These are phyloP conservation scores for Russula griseocarnosa DNA, from an alignment of 768 basidiomycete species.

Conservation along the genomic window DNA sequence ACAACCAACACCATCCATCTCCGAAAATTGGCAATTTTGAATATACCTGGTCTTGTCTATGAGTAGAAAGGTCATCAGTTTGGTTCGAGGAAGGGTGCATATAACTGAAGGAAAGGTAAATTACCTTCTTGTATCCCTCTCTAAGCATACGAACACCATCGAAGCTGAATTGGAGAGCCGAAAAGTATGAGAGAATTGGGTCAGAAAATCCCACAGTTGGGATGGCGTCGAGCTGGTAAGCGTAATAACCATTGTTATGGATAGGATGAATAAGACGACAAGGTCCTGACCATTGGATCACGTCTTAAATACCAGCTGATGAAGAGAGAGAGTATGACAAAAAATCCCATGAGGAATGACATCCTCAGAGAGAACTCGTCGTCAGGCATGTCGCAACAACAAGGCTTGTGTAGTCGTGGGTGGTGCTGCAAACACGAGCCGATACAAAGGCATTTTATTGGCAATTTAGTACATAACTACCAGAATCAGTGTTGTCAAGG, in stretches of 20 bases:
- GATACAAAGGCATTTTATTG: too few relatives aligned
- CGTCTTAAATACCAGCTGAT: not conserved
- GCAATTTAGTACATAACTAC: too few relatives aligned
- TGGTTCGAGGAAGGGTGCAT: not conserved
- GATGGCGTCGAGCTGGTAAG: not conserved
- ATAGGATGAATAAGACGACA: not conserved
- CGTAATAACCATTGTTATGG: not conserved
- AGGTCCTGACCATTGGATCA: not conserved
- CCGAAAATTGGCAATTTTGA: not conserved
- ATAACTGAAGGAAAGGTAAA: not conserved
- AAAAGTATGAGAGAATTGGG: slow-evolving; percentile 32
- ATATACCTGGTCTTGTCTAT: not conserved
- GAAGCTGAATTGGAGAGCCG: not conserved
- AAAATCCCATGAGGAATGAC: not conserved
- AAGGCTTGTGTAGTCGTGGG: too few relatives aligned
- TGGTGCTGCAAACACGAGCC: too few relatives aligned
- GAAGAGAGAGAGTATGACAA: not conserved
- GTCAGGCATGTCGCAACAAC: too few relatives aligned
- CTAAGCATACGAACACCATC: not conserved
- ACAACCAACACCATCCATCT: not conserved
- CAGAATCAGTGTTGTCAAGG: too few relatives aligned
- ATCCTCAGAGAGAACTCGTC: not conserved
- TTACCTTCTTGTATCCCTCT: slow-evolving; percentile 8
- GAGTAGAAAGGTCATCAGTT: not conserved
- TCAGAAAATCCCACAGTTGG: slow-evolving; percentile 6